phyloP scores from a whole-genome alignment of 75 land plant species.

The Pinus taeda region DNA sequence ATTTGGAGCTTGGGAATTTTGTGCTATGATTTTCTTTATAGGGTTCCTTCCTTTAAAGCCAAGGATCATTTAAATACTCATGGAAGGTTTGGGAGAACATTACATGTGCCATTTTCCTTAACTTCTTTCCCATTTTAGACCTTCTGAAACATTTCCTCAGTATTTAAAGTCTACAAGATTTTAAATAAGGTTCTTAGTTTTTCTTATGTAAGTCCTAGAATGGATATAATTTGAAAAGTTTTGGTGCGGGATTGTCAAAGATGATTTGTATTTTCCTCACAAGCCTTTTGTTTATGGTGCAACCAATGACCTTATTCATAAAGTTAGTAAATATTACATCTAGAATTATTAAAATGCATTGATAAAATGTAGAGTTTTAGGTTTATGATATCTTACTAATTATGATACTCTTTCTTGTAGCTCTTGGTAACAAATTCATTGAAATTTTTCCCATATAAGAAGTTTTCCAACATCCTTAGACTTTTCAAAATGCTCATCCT shows the following conservation, averaged over 20 bases:
- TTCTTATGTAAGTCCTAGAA: not conserved
- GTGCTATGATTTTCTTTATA: constrained; percentile 90
- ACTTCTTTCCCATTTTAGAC: not conserved
- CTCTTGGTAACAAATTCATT: constrained; percentile 80
- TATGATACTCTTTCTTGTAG: constrained; percentile 22
- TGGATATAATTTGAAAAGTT: not conserved
- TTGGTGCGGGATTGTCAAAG: constrained; percentile 70
- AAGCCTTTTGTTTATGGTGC: constrained; percentile 71
- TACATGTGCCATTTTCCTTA: not conserved
- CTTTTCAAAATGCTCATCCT: constrained; percentile 81
- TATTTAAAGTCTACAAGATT: not conserved
- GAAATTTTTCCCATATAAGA: constrained; percentile 65
- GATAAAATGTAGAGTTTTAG: not conserved
- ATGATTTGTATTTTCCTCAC: constrained; percentile 80
- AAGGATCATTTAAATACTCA: constrained; percentile 90
- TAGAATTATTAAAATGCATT: not conserved
- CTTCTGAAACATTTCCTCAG: not conserved
- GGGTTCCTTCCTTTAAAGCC: constrained; percentile 91
- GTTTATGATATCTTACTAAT: not conserved
- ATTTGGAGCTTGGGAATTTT: constrained; percentile 93
- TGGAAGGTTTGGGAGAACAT: constrained; percentile 33
- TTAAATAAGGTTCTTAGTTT: not conserved
- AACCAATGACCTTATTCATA: constrained; percentile 82
- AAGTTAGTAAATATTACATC: constrained; percentile 6
- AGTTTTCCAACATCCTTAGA: constrained; percentile 89